These are phyloP conservation scores for Nyssa sinensis DNA, from an alignment of 148 eudicot species.

Conservation along the genomic window DNA sequence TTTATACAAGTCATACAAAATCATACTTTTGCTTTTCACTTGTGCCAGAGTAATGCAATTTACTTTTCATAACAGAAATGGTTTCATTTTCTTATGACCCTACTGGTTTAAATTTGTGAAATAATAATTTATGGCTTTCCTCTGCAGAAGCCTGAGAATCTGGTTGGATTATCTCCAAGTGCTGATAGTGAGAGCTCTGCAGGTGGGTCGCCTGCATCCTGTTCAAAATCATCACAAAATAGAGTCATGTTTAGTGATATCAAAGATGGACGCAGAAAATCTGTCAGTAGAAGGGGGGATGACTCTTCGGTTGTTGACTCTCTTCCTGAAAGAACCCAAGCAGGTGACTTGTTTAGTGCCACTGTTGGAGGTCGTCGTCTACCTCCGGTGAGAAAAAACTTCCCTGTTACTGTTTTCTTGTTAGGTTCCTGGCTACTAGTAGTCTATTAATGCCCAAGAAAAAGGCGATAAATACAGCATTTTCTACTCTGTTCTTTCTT, in stretches of 20 bases:
- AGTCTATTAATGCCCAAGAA: neutral
- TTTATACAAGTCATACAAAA: neutral
- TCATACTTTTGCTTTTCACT: neutral
- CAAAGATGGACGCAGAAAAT: constrained; percentile 38
- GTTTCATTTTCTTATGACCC: neutral
- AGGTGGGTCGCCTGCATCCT: constrained; percentile 46
- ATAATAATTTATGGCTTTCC: neutral
- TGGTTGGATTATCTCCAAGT: constrained; percentile 25
- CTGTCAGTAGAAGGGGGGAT: constrained; percentile 28
- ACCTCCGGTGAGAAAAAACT: constrained; percentile 33
- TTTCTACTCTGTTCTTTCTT: no score
- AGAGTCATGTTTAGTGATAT: constrained; percentile 29
- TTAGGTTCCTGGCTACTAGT: no score
- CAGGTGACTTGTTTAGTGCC: constrained; percentile 45
- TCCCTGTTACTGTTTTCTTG: neutral
- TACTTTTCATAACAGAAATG: neutral
- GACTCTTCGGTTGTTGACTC: constrained; percentile 20
- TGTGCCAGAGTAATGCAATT: neutral
- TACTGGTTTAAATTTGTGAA: constrained; percentile 1
- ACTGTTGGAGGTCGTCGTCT: constrained; percentile 32
- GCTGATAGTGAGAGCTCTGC: constrained; percentile 33
- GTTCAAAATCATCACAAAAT: constrained; percentile 27
- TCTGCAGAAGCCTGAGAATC: constrained; percentile 43
- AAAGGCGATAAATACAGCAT: no score
- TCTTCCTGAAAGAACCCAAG: constrained; percentile 38